These are phyloP conservation scores for Fagopyrum homotropicum DNA, from an alignment of 148 eudicot species.

Conservation along the genomic window DNA sequence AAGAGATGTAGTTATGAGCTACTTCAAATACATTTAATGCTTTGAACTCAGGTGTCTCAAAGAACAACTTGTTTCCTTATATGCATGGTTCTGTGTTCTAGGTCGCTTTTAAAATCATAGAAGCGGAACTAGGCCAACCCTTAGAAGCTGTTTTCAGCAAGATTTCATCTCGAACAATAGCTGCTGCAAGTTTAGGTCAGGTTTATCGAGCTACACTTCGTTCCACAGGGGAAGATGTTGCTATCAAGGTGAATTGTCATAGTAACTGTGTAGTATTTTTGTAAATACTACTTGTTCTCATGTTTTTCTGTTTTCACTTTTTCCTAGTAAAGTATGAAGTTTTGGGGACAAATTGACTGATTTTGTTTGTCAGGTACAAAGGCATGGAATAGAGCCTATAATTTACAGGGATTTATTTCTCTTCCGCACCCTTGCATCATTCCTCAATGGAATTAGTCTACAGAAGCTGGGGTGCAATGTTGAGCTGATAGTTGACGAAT, in stretches of 20 bases:
- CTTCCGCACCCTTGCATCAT: conserved; percentile 93
- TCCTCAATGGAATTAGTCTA: conserved; percentile 88
- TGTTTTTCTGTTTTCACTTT: background rate
- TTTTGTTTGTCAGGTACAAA: conserved; percentile 59
- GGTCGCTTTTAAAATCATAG: conserved; percentile 94
- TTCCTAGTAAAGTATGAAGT: background rate
- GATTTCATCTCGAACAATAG: conserved; percentile 87
- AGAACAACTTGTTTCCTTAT: conserved; percentile 10
- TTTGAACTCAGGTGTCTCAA: conserved; percentile 1
- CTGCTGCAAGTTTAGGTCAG: conserved; percentile 98
- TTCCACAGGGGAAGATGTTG: conserved; percentile 88
- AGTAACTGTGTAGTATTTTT: background rate
- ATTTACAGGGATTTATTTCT: conserved; percentile 92
- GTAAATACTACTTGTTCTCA: background rate
- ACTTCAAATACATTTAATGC: background rate
- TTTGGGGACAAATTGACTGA: background rate
- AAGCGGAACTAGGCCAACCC: conserved; percentile 93
- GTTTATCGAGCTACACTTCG: conserved; percentile 95
- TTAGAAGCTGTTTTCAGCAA: conserved; percentile 93
- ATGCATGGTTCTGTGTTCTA: conserved; percentile 32
- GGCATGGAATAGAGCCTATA: conserved; percentile 96
- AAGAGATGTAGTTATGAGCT: background rate
- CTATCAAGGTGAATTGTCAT: conserved; percentile 64
- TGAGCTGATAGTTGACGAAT: conserved; percentile 96
- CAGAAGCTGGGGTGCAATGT: conserved; percentile 97